phyloP scores from a whole-genome alignment of 768 basidiomycete genomes.

The Leccinum aurantiacum region DNA sequence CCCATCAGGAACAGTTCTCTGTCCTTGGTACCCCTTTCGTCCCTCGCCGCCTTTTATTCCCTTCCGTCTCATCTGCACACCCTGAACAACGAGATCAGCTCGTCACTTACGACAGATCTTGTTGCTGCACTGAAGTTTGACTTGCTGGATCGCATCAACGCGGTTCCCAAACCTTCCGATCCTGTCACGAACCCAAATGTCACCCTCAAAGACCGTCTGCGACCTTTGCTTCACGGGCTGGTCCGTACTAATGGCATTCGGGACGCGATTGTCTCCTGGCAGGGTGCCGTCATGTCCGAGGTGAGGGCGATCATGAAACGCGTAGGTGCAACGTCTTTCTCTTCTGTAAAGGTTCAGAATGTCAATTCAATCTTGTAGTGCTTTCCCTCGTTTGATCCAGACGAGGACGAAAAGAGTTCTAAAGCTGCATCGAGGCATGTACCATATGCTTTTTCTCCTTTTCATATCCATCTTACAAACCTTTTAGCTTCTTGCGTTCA shows the following conservation, averaged over 20 bases:
- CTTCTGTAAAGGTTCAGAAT: neutral
- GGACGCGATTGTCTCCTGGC: constrained; percentile 67
- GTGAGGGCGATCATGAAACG: constrained; percentile 55
- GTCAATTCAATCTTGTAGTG: constrained; percentile 39
- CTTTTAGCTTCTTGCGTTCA: constrained; percentile 57
- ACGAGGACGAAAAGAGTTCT: constrained; percentile 47
- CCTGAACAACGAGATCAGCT: constrained; percentile 72
- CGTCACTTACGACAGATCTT: constrained; percentile 74
- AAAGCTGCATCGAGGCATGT: constrained; percentile 31
- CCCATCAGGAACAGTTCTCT: constrained; percentile 30
- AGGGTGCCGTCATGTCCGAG: constrained; percentile 63
- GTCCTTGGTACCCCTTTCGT: constrained; percentile 58
- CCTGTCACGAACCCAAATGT: constrained; percentile 34
- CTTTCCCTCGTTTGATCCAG: constrained; percentile 57
- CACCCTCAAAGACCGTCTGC: constrained; percentile 59
- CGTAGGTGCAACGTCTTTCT: constrained; percentile 42
- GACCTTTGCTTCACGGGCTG: constrained; percentile 77
- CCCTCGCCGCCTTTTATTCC: constrained; percentile 68
- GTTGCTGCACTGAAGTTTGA: constrained; percentile 69
- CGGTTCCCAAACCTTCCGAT: constrained; percentile 17
- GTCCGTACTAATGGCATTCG: constrained; percentile 68
- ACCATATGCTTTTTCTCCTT: constrained; percentile 1
- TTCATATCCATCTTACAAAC: constrained; percentile 25
- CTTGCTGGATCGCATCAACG: constrained; percentile 52
- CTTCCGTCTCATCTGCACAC: constrained; percentile 72